Base-by-base conservation (phyloP, 208 protist genomes). In the Leishmania tarentolae region DNA sequence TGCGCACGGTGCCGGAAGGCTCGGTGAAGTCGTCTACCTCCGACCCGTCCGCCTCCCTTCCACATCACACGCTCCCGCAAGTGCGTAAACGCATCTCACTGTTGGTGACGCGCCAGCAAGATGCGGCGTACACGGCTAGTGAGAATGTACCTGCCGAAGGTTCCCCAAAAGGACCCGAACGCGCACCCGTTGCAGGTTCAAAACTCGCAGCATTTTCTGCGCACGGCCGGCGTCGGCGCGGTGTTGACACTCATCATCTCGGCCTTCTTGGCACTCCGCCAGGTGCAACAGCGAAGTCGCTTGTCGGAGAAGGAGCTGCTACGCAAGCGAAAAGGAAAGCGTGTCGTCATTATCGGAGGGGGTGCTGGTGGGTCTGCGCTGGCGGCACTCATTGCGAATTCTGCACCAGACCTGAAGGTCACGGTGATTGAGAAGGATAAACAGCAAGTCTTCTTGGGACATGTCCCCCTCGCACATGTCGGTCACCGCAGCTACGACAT, bases 401-500 rank as follows among this genome's bases (percentile, higher is more conserved):
- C 80, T 28, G 70, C 63, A 17, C 93, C 94, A 0, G 76, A 92
- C n/a, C 19, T 90, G 21, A 88, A 88, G 69, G 86, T 97, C 35
- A 96, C 92, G 3, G 94, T 97, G 53, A 90, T 97, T 79, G 94
- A 97, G 79, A 85, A 84, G 52, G 90, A 96, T 28, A 59, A 76
- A 63, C 85, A 87, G 70, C 92, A 95, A 75, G 76, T 80, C 15
- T 97, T 96, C 77, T 79, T 87, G 5, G 94, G 83, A 6, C 81
- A 90, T 35, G 84, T 92, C 7, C 86, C 93, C 8, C 88, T 95
- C 70, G 94, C 94, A 0, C 88, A 94, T 73, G 94, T 95, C 17
- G 94, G 94, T 0, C 91, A 96, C 85, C 90, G 94, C 50, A 97
- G 94, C 87, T 97, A 97, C 84, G 94, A 97, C 81, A 69, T 96